phyloP scores from a whole-genome alignment of 352 stramenopile genomes.

The Globisporangium echinulatum region DNA sequence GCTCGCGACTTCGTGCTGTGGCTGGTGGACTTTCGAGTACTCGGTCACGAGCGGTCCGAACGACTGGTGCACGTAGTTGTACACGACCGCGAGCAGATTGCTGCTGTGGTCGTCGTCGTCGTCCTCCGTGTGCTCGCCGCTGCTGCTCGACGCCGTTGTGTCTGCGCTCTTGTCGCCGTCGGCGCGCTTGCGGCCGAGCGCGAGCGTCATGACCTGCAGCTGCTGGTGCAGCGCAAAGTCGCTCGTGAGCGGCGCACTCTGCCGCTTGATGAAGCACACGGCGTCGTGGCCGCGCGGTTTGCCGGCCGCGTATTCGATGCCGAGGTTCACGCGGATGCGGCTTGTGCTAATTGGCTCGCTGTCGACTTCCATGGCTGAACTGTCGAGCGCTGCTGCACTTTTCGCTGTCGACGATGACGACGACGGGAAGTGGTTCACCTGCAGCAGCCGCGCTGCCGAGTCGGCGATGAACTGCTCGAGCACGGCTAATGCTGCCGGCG shows the following conservation, averaged over 20 bases:
- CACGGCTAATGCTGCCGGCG: slow-evolving; percentile 21
- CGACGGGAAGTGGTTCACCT: slow-evolving; percentile 58
- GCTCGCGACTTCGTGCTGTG: slow-evolving; percentile 44
- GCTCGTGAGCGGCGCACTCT: slow-evolving; percentile 53
- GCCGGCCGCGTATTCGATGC: slow-evolving; percentile 60
- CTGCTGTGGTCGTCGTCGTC: slow-evolving; percentile 58
- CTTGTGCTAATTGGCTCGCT: slow-evolving; percentile 18
- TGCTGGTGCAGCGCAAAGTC: slow-evolving; percentile 75
- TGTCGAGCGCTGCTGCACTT: neutral
- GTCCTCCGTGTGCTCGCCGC: slow-evolving; percentile 49
- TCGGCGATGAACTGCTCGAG: slow-evolving; percentile 73
- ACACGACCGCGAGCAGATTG: slow-evolving; percentile 75
- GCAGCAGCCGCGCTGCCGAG: slow-evolving; percentile 51
- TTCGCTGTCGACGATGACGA: neutral
- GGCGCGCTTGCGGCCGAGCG: slow-evolving; percentile 41
- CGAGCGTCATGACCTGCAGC: slow-evolving; percentile 85
- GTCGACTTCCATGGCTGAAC: slow-evolving; percentile 9
- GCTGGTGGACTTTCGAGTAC: slow-evolving; percentile 80
- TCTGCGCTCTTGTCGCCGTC: slow-evolving; percentile 22
- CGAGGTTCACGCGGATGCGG: slow-evolving; percentile 64
- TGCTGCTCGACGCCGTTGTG: slow-evolving; percentile 20
- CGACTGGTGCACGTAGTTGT: slow-evolving; percentile 87
- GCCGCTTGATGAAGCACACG: slow-evolving; percentile 86
- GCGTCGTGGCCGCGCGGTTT: slow-evolving; percentile 67
- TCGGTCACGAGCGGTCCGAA: slow-evolving; percentile 83